Percentiles rank a stretch among this genome's conserved stretches.
These are phyloP conservation scores for Musa itinerans DNA, from an alignment of 176 grass and related monocot species.

Conservation along the genomic window DNA sequence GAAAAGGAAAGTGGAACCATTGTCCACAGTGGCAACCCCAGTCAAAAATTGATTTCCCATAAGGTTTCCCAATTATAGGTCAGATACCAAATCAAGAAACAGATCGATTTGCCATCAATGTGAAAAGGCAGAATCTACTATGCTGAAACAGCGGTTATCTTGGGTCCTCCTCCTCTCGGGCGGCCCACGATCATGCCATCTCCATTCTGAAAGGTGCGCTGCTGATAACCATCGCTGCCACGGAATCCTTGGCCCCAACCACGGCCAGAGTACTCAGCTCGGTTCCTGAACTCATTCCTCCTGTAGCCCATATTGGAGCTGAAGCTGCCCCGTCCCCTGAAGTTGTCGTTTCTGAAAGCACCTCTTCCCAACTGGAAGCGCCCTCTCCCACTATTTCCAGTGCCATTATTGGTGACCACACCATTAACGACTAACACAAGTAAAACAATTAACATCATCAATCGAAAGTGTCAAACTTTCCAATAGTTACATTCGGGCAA, in stretches of 20 bases:
- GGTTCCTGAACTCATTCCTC: constrained; percentile 36
- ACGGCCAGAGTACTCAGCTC: constrained; percentile 26
- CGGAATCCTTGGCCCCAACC: constrained; percentile 18
- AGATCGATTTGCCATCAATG: background rate
- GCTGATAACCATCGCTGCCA: constrained; percentile 3
- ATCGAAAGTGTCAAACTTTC: background rate
- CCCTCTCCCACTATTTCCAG: constrained; percentile 21
- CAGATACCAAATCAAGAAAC: background rate
- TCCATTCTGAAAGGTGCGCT: constrained; percentile 27
- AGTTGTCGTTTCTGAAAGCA: constrained; percentile 36
- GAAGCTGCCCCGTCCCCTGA: constrained; percentile 24
- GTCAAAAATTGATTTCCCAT: background rate
- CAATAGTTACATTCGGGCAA: background rate
- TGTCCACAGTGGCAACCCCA: background rate
- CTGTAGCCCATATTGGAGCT: constrained; percentile 3
- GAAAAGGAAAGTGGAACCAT: background rate
- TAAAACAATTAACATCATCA: background rate
- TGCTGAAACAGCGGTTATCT: background rate
- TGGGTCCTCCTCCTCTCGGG: background rate
- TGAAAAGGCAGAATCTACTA: background rate
- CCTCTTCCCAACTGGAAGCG: constrained; percentile 38
- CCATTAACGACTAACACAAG: constrained; percentile 16
- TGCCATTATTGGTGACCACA: constrained; percentile 11
- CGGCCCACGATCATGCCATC: background rate
- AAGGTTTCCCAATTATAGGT: background rate